Conservation (phyloP, 139 green algal genomes). For the Mesostigma viride region DNA sequence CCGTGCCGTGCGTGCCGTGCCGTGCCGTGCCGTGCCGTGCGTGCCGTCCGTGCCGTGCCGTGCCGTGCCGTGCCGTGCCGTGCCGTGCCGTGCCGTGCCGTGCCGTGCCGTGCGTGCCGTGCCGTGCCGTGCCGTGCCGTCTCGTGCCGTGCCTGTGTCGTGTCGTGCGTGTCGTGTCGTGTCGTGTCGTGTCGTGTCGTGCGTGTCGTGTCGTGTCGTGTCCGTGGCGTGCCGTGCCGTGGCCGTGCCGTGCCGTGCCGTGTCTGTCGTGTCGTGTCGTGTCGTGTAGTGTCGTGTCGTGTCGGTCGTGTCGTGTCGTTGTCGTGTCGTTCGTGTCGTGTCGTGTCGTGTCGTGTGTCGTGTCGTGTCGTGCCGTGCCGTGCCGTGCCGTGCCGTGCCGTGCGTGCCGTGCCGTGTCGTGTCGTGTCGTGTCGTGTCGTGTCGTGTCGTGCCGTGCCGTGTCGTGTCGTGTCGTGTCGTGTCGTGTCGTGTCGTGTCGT, state of each 20-base stretch:
- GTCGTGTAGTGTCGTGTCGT: neutral
- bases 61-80: too few relatives aligned
- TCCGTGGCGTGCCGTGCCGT: neutral
- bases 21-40: too few relatives aligned
- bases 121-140: too few relatives aligned
- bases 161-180: neutral
- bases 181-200: neutral
- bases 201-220: neutral
- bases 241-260: neutral
- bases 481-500: neutral
- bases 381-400: neutral
- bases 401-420: neutral
- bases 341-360: neutral
- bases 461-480: neutral
- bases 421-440: neutral
- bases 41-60: too few relatives aligned
- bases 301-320: too few relatives aligned
- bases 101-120: too few relatives aligned
- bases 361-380: neutral
- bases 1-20: too few relatives aligned
- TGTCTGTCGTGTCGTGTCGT: neutral
- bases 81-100: too few relatives aligned
- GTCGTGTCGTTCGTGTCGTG: neutral
- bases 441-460: neutral
- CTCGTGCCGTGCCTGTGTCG: too few relatives aligned